Evolutionary conservation across 2,329 filamentous ascomycete genomes (phyloP), one percentile per base, ranked within the genome.

Genomic region (Diaporthe velutina): DNA sequence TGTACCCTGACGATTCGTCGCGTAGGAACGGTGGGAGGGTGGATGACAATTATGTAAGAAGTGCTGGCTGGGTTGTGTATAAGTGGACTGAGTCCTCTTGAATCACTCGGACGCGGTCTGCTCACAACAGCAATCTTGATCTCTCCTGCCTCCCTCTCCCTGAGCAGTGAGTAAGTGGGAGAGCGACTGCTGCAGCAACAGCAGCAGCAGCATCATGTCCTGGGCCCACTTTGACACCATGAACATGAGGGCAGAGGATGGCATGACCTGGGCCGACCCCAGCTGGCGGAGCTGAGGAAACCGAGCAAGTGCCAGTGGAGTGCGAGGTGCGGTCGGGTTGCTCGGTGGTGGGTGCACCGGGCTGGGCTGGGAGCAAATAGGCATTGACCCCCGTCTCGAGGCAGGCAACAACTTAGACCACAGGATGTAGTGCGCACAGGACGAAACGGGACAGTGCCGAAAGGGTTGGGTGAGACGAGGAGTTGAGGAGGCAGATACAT

Each of bases 41-140:
- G 52, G 35, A 42, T 64, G 70, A 22, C 45, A 60, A 72, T 72
- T 72, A 72, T 54, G 70, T 72, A 72, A 72, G 57, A 71, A 72
- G 28, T n/a, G 70, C 25, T 52, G 48, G 33, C 35, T 54, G 19
- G 48, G 45, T 35, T 30, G 13, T 61, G 70, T 72, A 64, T 72
- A 64, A 72, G 57, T 72, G 70, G 70, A 72, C 70, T 72, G 57
- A 55, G 33, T 55, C 70, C 60, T 64, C 45, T 33, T 33, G 38
- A 58, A 30, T 48, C 54, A 55, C 45, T 22, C 45, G 28, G 35
- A 25, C 45, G 50, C 48, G n/a, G 25, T 55, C 17, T 72, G 70
- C 57, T 50, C 60, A n/a, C 42, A 64, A 13, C 30, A 55, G 25
- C 50, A 70, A 33, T 57, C 12, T 64, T 25, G 54, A 22, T 9